A percentile compares a stretch with the other conserved stretches of the same genome.
Conservation (phyloP, 2,329 filamentous ascomycete species). For the Ceratocystis cacaofunesta region DNA sequence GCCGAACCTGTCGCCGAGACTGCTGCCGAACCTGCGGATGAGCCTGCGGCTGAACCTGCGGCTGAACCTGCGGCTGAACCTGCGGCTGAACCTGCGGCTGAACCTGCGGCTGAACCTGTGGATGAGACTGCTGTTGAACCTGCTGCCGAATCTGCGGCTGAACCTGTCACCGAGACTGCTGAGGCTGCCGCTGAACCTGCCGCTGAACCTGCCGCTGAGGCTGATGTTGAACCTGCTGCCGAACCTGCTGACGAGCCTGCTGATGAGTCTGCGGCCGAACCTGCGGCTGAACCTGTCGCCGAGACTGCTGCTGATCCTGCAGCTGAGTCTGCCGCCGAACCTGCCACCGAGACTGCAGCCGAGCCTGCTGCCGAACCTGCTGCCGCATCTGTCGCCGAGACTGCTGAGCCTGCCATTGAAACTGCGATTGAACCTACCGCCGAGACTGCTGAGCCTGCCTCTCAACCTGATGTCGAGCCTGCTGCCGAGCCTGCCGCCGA, state of each 20-base stretch:
- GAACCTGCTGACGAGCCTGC: neutral
- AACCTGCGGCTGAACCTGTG: neutral
- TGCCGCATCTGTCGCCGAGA: neutral
- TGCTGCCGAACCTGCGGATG: too few relatives aligned
- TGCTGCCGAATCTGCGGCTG: too few relatives aligned
- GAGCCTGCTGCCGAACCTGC: neutral
- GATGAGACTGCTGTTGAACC: neutral
- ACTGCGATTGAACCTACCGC: neutral
- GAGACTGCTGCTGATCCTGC: too few relatives aligned
- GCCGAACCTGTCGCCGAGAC: neutral
- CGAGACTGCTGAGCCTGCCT: slow-evolving; percentile 8
- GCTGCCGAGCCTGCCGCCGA: neutral
- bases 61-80: neutral
- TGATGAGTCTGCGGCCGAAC: neutral
- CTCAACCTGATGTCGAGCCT: too few relatives aligned
- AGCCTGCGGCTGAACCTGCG: too few relatives aligned
- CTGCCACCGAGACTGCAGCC: slow-evolving; percentile 1
- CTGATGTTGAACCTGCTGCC: neutral
- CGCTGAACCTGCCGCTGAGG: too few relatives aligned
- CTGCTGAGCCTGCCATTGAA: neutral
- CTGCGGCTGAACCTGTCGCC: neutral
- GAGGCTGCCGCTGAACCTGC: too few relatives aligned
- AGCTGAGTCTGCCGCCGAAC: neutral
- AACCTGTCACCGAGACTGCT: too few relatives aligned
- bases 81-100: neutral